Base-by-base conservation (phyloP, 257 asterid genomes). In the Przewalskia tangutica region DNA sequence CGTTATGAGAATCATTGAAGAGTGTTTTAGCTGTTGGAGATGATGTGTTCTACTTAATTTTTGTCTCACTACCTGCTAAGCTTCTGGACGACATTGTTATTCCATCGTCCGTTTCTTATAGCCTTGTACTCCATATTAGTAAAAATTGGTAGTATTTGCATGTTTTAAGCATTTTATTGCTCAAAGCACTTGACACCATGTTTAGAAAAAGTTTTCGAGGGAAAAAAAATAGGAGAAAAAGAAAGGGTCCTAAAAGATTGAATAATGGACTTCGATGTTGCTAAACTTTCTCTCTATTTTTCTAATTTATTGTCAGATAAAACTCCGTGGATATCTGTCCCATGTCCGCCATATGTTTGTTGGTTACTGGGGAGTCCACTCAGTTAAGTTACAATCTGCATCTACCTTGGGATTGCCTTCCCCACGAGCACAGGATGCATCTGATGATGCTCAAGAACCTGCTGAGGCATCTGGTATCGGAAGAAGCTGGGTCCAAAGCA, bases 401-500 rank as follows among this genome's bases (percentile, higher is more conserved):
- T 59, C 97, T 62, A 82, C 94, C 46, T 89, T 89, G 82, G 98
- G 98, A 63, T 84, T 93, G 84, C 89, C 95, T 84, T 93, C 98
- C 83, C 98, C 98, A 82, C 95, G 94, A 76, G 90, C 95, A 79
- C 95, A 92, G 87, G 97, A 92, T 88, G 85, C 90, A 79, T 88
- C 88, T 10, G 87, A 85, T 83, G 92, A 85, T 86, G 81, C 87
- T 63, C 91, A 93, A 79, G 95, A 90, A 86, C 91, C 95, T 48
- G 86, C 98, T 63, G 98, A 95, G 90, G 98, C 92, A 78, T 87
- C 98, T 83, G 97, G 88, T 83, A 91, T 89, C 73, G 98, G 98
- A 84, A 91, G 98, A 88, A 95, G 98, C 89, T 93, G 98, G 98
- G 98, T 95, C 40, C 98, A 95, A 85, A 95, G 98, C 92, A 95